Evolutionary conservation across 164 flowering plant species (phyloP), one percentile per base, ranked within the genome.

Genomic region (Chimonanthus praecox): DNA sequence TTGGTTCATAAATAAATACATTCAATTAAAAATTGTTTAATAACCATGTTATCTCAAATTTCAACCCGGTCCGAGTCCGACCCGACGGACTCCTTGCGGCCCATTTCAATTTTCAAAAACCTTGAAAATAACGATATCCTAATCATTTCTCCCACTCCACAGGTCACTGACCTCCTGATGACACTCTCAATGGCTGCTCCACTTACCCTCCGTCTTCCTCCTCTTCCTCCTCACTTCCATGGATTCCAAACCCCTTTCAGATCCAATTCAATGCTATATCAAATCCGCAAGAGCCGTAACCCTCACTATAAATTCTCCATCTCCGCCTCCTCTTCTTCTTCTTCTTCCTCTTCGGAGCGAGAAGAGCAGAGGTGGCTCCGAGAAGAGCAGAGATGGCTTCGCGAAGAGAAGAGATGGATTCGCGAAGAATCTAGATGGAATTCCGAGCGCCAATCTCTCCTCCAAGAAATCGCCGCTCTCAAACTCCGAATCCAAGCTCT

Each of bases 341-440:
- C 43, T 15, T 65, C 73, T 49, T 66, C 69, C 8, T 74, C 72
- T 1, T 75, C 71, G 82, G 82, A 79, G 49, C 54, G 75, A 71
- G 84, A 82, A 51, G 82, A 79, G 70, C 48, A 15, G 44, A 71
- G 82, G 44, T 82, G 84, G 84, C 46, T 79, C 11, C 76, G 81
- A 21, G 94, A 91, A 58, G 92, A 91, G 73, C 73, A 78, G 65
- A 69, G 88, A 44, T 94, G 98, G 97, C 78, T 88, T 1, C 86
- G 96, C 4, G 98, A 94, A 77, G 98, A 93, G 80, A 86, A 89
- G 73, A 84, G 98, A 7, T 93, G 98, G 98, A 73, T 85, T 4
- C 84, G 94, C 1, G 89, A 92, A 67, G 92, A 90, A 75, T 79
- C 84, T 43, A 83, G 92, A 3, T 92, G 98, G 98, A 75, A 64